These are phyloP conservation scores for Elsinoe necatrix DNA, from an alignment of 2,329 filamentous ascomycete genomes.

Conservation along the genomic window DNA sequence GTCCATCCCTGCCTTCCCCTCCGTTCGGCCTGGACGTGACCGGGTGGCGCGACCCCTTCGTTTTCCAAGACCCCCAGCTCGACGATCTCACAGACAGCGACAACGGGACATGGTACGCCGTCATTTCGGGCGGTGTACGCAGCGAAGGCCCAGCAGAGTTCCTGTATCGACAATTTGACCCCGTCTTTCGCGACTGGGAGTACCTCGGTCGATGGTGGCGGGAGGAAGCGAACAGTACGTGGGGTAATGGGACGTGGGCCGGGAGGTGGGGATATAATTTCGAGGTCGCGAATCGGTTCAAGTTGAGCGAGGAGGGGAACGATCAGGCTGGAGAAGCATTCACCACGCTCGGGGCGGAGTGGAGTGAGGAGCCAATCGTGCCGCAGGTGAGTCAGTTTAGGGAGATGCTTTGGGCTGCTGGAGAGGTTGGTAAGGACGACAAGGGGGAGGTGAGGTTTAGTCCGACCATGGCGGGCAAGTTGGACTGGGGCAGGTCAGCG, in stretches of 20 bases:
- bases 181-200: conserved; percentile 34
- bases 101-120: conserved; percentile 33
- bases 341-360: conserved; percentile 37
- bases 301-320: conserved; percentile 34
- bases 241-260: conserved; percentile 22
- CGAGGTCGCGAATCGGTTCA: conserved; percentile 38
- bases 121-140: conserved; percentile 36
- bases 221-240: conserved; percentile 25
- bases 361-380: conserved; percentile 35
- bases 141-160: conserved; percentile 33
- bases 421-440: conserved; percentile 25
- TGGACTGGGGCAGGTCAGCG: conserved; percentile 36
- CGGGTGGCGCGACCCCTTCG: conserved; percentile 38
- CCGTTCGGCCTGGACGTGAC: conserved; percentile 37
- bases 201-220: conserved; percentile 35
- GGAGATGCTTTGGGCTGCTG: conserved; percentile 38
- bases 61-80: conserved; percentile 34
- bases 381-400: conserved; percentile 33
- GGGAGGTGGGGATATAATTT: conserved; percentile 35
- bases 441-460: conserved; percentile 28
- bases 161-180: conserved; percentile 34
- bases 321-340: conserved; percentile 35
- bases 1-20: conserved; percentile 33
- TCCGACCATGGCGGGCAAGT: conserved; percentile 35
- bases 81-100: conserved; percentile 30